A percentile compares a stretch with the other conserved stretches of the same genome.
phyloP scores from a whole-genome alignment of 148 eudicot genomes.

The Amaranthus palmeri region DNA sequence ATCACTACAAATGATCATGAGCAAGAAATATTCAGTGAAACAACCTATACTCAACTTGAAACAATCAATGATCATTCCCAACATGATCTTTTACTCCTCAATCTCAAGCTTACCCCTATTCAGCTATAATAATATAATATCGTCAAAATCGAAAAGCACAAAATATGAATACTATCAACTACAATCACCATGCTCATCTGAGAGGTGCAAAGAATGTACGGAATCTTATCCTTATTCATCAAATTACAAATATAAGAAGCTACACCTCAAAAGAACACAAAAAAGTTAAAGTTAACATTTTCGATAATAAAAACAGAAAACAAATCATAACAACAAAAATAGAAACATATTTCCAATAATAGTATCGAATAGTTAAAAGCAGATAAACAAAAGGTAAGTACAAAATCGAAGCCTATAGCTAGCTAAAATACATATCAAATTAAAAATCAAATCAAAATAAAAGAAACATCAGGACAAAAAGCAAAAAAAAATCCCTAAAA shows the following conservation, averaged over 20 bases:
- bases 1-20: background rate
- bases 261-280: background rate
- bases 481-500: no score
- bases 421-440: background rate
- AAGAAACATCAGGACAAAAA: background rate
- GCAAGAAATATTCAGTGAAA: background rate
- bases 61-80: no score
- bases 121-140: background rate
- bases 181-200: background rate
- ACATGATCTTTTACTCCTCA: background rate
- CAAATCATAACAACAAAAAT: background rate
- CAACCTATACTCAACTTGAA: background rate
- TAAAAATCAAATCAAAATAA: background rate
- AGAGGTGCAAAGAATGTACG: background rate
- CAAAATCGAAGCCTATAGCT: slow-evolving; percentile 1
- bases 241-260: no score
- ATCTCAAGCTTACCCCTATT: background rate
- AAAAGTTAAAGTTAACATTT: background rate
- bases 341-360: slow-evolving; percentile 1
- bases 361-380: background rate
- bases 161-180: background rate
- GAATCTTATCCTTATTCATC: background rate
- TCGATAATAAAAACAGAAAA: background rate
- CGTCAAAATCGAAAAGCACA: background rate
- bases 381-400: background rate